A percentile compares a stretch with the other conserved stretches of the same genome.
Conservation (phyloP, 306 rosid species). For the Echinosophora koreensis region DNA sequence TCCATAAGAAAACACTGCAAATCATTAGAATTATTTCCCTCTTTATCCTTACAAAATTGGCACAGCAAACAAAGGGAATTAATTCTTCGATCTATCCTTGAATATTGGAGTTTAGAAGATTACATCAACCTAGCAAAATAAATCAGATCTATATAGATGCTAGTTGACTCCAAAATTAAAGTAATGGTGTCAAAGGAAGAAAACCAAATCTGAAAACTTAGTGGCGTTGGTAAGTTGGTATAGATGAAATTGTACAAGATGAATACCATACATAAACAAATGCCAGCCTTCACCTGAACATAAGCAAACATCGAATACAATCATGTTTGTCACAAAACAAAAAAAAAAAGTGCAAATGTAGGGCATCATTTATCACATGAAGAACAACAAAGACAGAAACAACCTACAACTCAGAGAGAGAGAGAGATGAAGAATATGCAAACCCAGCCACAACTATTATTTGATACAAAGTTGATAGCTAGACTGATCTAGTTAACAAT, state of each 20-base stretch:
- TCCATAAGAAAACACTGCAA: not conserved
- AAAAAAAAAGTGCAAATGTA: no score
- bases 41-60: constrained; percentile 25
- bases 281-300: not conserved
- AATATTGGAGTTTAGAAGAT: constrained; percentile 8
- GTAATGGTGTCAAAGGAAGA: constrained; percentile 3
- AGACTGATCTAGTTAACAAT: not conserved
- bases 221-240: no score
- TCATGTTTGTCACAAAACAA: no score
- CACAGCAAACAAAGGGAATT: not conserved
- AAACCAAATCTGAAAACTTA: not conserved
- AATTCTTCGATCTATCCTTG: not conserved
- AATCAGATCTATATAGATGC: not conserved
- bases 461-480: constrained; percentile 5
- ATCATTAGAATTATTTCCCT: not conserved
- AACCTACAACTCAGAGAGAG: no score
- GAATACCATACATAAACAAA: no score
- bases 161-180: constrained; percentile 8
- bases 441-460: not conserved
- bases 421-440: not conserved
- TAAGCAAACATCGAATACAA: no score
- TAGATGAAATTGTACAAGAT: not conserved
- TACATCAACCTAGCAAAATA: not conserved
- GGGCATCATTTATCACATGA: no score
- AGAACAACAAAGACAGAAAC: not conserved